phyloP scores from a whole-genome alignment of 129 eudicot species.

The Flaveria trinervia region DNA sequence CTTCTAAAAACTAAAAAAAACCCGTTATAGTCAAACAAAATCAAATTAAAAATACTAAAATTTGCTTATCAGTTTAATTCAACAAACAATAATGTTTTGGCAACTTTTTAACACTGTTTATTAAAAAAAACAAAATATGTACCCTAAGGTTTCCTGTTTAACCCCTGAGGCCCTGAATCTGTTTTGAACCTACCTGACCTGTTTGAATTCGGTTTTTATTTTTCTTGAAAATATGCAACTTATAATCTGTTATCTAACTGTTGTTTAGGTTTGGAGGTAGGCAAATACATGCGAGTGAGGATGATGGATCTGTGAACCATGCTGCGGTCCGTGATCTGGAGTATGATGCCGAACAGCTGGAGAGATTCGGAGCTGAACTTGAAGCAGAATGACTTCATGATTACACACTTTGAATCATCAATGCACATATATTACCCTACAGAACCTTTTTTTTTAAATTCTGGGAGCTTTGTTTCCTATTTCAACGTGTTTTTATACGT shows the following conservation, averaged over 20 bases:
- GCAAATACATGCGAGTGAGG: conserved; percentile 81
- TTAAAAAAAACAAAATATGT: background rate
- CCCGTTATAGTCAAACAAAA: background rate
- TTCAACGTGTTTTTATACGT: background rate
- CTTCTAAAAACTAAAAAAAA: background rate
- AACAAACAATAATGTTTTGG: background rate
- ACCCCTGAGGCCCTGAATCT: background rate
- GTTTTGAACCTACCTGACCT: background rate
- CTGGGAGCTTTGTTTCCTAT: conserved; percentile 24
- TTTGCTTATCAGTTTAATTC: background rate
- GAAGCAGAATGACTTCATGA: conserved; percentile 58
- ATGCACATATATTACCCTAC: conserved; percentile 34
- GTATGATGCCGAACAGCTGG: conserved; percentile 73
- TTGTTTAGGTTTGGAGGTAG: conserved; percentile 79
- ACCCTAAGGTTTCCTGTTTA: background rate
- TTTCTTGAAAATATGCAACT: background rate
- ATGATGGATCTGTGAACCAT: conserved; percentile 87
- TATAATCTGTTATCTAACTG: background rate
- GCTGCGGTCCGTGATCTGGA: conserved; percentile 63
- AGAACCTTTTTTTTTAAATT: conserved; percentile 11
- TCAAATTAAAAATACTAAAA: background rate
- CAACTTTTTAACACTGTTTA: background rate
- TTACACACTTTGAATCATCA: conserved; percentile 21
- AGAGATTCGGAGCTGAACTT: conserved; percentile 88
- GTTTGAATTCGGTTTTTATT: background rate